Percentiles rank a stretch among this genome's conserved stretches.
Evolutionary conservation across 2,329 filamentous ascomycete genomes (phyloP).

Genomic region (Exophiala phaeomuriformis): DNA sequence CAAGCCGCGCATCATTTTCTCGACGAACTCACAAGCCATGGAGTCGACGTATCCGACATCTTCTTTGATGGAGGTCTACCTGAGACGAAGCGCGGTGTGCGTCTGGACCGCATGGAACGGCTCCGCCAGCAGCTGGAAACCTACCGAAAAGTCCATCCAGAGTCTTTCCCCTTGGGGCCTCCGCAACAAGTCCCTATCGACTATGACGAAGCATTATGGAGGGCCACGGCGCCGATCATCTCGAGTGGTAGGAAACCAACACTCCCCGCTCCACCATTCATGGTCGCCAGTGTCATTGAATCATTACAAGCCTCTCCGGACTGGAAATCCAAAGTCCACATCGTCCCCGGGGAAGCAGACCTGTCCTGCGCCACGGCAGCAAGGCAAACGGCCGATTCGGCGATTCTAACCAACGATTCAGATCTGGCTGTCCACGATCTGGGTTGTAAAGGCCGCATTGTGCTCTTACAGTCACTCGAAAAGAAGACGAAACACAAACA

Average conservation of each 20-base stretch:
- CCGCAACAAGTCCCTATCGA: neutral
- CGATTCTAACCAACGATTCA: conserved; percentile 75
- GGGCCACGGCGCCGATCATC: conserved; percentile 16
- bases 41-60: conserved; percentile 51
- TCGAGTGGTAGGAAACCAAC: conserved; percentile 22
- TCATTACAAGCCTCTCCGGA: conserved; percentile 24
- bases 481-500: conserved; percentile 18
- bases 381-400: conserved; percentile 42
- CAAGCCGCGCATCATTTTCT: conserved; percentile 56
- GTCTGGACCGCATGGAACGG: conserved; percentile 54
- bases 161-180: conserved; percentile 1
- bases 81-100: conserved; percentile 53
- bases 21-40: conserved; percentile 47
- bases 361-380: conserved; percentile 64
- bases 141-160: conserved; percentile 21
- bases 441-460: conserved; percentile 53
- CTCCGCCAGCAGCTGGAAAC: conserved; percentile 51
- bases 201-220: conserved; percentile 15
- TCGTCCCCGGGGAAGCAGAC: conserved; percentile 83
- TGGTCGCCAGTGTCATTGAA: conserved; percentile 71
- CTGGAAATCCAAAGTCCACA: conserved; percentile 39
- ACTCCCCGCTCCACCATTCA: conserved; percentile 56
- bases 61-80: conserved; percentile 85
- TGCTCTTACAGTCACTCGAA: conserved; percentile 61
- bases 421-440: conserved; percentile 73